These are phyloP conservation scores for Cystobasidium slooffiae DNA, from an alignment of 1,284 basidiomycete species.

Conservation along the genomic window DNA sequence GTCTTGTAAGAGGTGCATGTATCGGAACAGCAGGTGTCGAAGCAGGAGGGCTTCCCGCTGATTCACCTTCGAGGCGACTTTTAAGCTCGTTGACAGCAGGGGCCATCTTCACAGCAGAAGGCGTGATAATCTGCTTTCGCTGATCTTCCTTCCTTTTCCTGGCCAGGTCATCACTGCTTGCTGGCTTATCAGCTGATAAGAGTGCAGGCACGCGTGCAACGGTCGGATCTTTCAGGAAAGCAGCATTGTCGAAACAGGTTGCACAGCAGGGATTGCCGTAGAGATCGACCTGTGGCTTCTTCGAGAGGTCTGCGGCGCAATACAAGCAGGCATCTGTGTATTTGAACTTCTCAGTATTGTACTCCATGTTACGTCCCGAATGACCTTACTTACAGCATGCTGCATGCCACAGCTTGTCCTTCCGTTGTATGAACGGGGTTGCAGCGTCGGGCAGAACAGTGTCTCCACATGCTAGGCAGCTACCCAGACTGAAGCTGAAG, in stretches of 20 bases:
- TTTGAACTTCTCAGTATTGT: not conserved
- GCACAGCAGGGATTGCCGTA: constrained; percentile 44
- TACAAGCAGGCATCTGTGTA: constrained; percentile 34
- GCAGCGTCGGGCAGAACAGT: constrained; percentile 38
- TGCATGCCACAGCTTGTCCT: constrained; percentile 40
- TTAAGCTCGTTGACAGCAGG: constrained; percentile 36
- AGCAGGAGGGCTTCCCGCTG: not conserved
- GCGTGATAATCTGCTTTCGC: constrained; percentile 10
- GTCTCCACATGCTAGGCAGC: constrained; percentile 23
- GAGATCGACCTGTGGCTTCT: constrained; percentile 36
- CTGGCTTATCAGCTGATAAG: constrained; percentile 24
- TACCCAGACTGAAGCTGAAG: constrained; percentile 36
- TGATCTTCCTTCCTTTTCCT: constrained; percentile 7
- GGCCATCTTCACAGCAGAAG: constrained; percentile 14
- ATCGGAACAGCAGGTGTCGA: not conserved
- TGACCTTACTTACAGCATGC: constrained; percentile 18
- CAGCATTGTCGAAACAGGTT: constrained; percentile 40
- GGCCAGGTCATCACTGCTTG: not conserved
- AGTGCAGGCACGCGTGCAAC: constrained; percentile 34
- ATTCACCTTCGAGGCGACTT: not conserved
- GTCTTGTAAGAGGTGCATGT: not conserved
- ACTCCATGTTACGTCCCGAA: not conserved
- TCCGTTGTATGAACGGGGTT: constrained; percentile 34
- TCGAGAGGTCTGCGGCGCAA: constrained; percentile 35
- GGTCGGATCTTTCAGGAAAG: constrained; percentile 41